Evolutionary conservation across 1,139 yeast genomes (phyloP).

Genomic region (Geotrichum phurueaensis): DNA sequence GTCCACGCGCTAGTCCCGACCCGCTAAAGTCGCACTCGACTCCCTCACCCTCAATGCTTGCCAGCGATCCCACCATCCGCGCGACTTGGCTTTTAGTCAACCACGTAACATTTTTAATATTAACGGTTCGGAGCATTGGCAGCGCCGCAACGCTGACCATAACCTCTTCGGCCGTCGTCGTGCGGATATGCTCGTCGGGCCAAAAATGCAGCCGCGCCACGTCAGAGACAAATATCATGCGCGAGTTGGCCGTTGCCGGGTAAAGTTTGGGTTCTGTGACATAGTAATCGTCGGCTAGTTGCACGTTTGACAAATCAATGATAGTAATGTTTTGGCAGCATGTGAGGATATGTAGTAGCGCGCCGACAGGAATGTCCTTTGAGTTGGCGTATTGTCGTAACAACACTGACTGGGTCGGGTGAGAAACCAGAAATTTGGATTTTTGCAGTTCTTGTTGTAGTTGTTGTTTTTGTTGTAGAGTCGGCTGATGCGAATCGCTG

Average conservation of each 20-base stretch:
- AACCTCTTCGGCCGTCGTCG: slow-evolving; percentile 22
- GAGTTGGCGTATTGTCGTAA: slow-evolving; percentile 22
- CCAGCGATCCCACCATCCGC: slow-evolving; percentile 14
- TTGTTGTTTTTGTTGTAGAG: background rate
- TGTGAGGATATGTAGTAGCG: slow-evolving; percentile 26
- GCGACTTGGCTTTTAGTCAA: slow-evolving; percentile 20
- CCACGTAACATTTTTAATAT: slow-evolving; percentile 27
- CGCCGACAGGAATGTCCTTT: slow-evolving; percentile 30
- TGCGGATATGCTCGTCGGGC: slow-evolving; percentile 26
- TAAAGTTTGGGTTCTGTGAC: slow-evolving; percentile 19
- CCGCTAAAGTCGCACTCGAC: slow-evolving; percentile 18
- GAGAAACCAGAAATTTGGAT: slow-evolving; percentile 13
- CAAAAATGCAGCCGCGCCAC: slow-evolving; percentile 28
- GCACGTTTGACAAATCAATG: slow-evolving; percentile 26
- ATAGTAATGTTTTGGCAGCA: slow-evolving; percentile 24
- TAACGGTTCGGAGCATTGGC: slow-evolving; percentile 19
- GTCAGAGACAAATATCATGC: slow-evolving; percentile 28
- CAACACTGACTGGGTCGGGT: slow-evolving; percentile 27
- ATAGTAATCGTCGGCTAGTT: slow-evolving; percentile 30
- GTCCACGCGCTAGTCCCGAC: slow-evolving; percentile 23
- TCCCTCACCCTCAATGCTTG: background rate
- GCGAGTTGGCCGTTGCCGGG: slow-evolving; percentile 21
- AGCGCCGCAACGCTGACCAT: slow-evolving; percentile 22
- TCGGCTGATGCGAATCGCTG: background rate
- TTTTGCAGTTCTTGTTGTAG: background rate